phyloP scores from a whole-genome alignment of 345 rosid species.

The Lumnitzera littorea region DNA sequence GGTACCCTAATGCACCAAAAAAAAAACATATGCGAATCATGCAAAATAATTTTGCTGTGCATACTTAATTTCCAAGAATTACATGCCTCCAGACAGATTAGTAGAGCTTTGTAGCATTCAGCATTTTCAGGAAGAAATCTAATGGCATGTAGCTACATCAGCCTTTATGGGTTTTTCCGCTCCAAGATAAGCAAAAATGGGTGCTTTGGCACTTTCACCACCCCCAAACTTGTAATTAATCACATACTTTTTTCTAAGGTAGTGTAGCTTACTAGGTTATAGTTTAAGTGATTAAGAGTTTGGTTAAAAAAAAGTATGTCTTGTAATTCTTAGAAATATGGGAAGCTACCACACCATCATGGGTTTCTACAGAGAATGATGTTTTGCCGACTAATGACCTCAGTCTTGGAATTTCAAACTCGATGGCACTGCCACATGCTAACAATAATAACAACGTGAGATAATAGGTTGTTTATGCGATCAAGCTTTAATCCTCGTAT shows the following conservation, averaged over 20 bases:
- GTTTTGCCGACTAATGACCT: no score
- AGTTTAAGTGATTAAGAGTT: slow-evolving; percentile 52
- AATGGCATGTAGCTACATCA: slow-evolving; percentile 9
- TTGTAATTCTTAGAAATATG: slow-evolving; percentile 5
- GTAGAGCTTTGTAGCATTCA: slow-evolving; percentile 26
- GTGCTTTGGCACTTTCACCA: slow-evolving; percentile 28
- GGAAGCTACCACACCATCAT: neutral
- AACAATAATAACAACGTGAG: no score
- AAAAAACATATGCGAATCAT: no score
- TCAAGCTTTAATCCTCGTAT: no score
- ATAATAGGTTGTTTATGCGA: no score
- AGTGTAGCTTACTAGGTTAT: slow-evolving; percentile 38
- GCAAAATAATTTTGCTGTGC: no score
- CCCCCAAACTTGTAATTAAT: slow-evolving; percentile 42
- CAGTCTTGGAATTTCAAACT: no score
- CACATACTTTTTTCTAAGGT: slow-evolving; percentile 41
- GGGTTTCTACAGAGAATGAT: no score
- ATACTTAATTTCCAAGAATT: no score
- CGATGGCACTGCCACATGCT: no score
- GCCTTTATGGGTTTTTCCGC: slow-evolving; percentile 28
- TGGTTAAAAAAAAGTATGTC: slow-evolving; percentile 29
- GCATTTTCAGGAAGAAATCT: slow-evolving; percentile 32
- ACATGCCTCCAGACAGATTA: slow-evolving; percentile 34
- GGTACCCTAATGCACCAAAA: no score
- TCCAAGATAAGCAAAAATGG: slow-evolving; percentile 42